A percentile compares a stretch with the other conserved stretches of the same genome.
Conservation (phyloP, 371 early-diverging fungal genomes). For the Capillidium heterosporum region DNA sequence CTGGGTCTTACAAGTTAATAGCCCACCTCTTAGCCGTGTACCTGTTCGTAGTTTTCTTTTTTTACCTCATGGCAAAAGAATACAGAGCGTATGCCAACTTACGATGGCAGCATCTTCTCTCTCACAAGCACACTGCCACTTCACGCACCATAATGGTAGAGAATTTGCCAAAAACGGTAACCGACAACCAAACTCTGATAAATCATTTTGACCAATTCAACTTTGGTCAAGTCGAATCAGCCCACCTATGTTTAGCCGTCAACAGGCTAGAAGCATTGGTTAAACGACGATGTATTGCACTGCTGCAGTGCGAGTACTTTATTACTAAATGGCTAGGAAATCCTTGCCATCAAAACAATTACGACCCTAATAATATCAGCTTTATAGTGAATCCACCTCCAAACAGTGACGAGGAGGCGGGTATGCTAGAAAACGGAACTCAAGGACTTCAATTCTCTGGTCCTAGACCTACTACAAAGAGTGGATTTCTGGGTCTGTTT, state of each 20-base stretch:
- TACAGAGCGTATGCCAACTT: not conserved
- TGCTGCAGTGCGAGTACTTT: constrained; percentile 10
- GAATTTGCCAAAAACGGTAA: constrained; percentile 26
- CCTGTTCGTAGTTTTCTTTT: not conserved
- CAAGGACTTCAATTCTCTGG: too few species aligned
- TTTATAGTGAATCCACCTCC: not conserved
- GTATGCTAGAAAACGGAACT: too few species aligned
- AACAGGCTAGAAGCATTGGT: constrained; percentile 10
- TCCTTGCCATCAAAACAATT: constrained; percentile 7
- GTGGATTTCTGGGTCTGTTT: constrained; percentile 14
- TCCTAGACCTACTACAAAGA: constrained; percentile 11
- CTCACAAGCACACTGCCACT: not conserved
- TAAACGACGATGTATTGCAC: constrained; percentile 11
- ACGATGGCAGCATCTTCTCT: not conserved
- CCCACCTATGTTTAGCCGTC: constrained; percentile 29
- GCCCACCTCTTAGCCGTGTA: constrained; percentile 3
- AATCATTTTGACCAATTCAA: constrained; percentile 32
- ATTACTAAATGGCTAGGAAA: constrained; percentile 8
- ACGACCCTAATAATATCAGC: constrained; percentile 8
- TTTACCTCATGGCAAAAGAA: not conserved
- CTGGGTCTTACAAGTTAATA: not conserved
- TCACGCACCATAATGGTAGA: constrained; percentile 28
- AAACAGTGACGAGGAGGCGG: too few species aligned
- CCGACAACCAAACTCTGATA: constrained; percentile 24
- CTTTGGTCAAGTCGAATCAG: constrained; percentile 30